These are phyloP conservation scores for Apophysomyces variabilis DNA, from an alignment of 371 early-diverging fungal species.

Conservation along the genomic window DNA sequence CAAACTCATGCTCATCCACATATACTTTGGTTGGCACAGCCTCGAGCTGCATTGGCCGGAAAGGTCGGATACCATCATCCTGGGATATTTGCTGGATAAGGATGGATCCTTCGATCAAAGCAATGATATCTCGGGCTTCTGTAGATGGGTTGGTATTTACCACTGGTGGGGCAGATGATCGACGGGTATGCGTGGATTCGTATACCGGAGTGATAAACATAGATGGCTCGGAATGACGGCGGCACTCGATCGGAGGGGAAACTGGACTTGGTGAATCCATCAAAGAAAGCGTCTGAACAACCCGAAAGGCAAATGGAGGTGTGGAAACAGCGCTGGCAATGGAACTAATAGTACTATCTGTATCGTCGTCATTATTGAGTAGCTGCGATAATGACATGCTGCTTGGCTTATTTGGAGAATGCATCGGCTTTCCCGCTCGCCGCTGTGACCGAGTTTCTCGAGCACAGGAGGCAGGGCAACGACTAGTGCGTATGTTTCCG, in stretches of 20 bases:
- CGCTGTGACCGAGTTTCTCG: constrained; percentile 7
- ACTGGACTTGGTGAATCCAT: constrained; percentile 2
- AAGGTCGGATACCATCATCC: constrained; percentile 3
- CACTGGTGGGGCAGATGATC: neutral
- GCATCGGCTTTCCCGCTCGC: constrained; percentile 5
- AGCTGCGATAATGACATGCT: constrained; percentile 5
- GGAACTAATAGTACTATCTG: constrained; percentile 1
- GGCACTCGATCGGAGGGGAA: constrained; percentile 2
- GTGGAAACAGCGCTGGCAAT: neutral
- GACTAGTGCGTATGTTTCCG: neutral
- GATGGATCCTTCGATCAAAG: constrained; percentile 2
- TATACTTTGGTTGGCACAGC: constrained; percentile 1
- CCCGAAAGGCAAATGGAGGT: neutral
- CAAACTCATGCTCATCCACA: constrained; percentile 2
- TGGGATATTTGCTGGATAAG: constrained; percentile 1
- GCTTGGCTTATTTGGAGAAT: constrained; percentile 10
- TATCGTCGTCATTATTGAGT: constrained; percentile 1
- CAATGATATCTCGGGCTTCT: constrained; percentile 2
- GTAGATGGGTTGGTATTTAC: constrained; percentile 1
- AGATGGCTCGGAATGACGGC: constrained; percentile 8
- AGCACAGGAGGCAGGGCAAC: neutral
- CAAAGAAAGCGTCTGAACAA: neutral
- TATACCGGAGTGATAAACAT: constrained; percentile 8
- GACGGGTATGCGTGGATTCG: neutral
- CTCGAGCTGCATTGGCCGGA: constrained; percentile 2